Evolutionary conservation across 176 grass and related monocot genomes (phyloP), one percentile per base, ranked within the genome.

Genomic region (Saccharum officinarum): DNA sequence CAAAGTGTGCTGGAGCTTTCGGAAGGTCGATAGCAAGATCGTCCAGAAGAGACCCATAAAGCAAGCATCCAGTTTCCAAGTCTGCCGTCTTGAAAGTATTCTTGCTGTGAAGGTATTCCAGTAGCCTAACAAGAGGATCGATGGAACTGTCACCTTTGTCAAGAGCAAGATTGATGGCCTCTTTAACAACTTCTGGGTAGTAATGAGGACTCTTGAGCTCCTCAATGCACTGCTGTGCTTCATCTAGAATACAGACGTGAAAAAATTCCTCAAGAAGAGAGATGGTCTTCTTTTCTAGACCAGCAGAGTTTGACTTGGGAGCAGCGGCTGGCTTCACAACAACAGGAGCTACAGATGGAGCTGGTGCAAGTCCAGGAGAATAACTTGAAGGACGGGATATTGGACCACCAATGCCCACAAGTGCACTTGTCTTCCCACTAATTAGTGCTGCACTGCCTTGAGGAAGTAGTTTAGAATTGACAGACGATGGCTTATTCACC

Each of bases 211-310:
- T 86, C 23, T 90, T 84, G 18, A 97, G 83, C 85, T 97, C 94
- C 76, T 90, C 94, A 12, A 97, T 78, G 73, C 94, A 97, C 75
- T 94, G 91, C 18, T 90, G 88, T 88, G 94, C 94, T 89, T 97
- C 94, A 59, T 94, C 92, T 50, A 97, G 71, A 67, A 97, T 83
- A 31, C 80, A 85, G 61, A 97, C 55, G 47, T 90, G 85, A 36
- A 90, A 97, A 80, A 94, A 97, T 66, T 97, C 94, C 70, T 97
- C 91, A 67, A 97, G 86, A 80, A 97, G 91, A 75, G 91, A 81
- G 6, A 84, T 20, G 0, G 91, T 97, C 69, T 92, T 97, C 77
- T 97, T 97, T 26, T 92, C 78, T 80, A 97, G 89, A 59, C 30
- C 89, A 2, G 78, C 57, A 84, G 77, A 68, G 34, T 86, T 92